Evolutionary conservation across 176 grass and related monocot species (phyloP).

Genomic region (Olyra latifolia): DNA sequence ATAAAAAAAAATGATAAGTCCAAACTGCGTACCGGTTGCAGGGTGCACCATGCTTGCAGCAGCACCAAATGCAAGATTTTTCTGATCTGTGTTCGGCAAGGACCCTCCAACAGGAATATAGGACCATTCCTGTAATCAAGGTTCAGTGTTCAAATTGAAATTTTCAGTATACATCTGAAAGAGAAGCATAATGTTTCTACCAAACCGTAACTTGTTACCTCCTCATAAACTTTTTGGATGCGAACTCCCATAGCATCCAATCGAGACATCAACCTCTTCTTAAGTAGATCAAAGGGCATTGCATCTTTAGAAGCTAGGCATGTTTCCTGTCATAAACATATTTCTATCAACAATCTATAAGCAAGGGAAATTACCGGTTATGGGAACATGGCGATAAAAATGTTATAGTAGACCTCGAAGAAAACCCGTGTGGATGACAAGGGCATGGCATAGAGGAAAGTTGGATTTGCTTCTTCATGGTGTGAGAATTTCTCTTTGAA

Average conservation of each 20-base stretch:
- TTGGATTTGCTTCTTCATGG: slow-evolving; percentile 70
- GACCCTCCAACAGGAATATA: slow-evolving; percentile 99
- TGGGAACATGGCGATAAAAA: not conserved
- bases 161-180: slow-evolving; percentile 9
- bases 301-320: slow-evolving; percentile 98
- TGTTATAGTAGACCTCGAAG: slow-evolving; percentile 63
- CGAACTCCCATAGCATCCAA: slow-evolving; percentile 82
- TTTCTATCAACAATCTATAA: slow-evolving; percentile 18
- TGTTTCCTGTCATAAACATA: slow-evolving; percentile 69
- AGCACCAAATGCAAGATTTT: slow-evolving; percentile 99
- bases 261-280: slow-evolving; percentile 86
- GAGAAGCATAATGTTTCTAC: slow-evolving; percentile 24
- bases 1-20: not conserved
- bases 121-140: slow-evolving; percentile 75
- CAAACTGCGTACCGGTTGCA: slow-evolving; percentile 66
- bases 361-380: not conserved
- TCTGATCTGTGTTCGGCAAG: slow-evolving; percentile 91
- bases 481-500: slow-evolving; percentile 59
- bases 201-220: slow-evolving; percentile 47
- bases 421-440: slow-evolving; percentile 88
- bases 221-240: slow-evolving; percentile 74
- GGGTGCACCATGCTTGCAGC: slow-evolving; percentile 99
- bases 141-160: slow-evolving; percentile 24
- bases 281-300: slow-evolving; percentile 95
- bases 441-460: slow-evolving; percentile 99